These are phyloP conservation scores for Curvularia hawaiiensis DNA, from an alignment of 2,329 filamentous ascomycete species.

Conservation along the genomic window DNA sequence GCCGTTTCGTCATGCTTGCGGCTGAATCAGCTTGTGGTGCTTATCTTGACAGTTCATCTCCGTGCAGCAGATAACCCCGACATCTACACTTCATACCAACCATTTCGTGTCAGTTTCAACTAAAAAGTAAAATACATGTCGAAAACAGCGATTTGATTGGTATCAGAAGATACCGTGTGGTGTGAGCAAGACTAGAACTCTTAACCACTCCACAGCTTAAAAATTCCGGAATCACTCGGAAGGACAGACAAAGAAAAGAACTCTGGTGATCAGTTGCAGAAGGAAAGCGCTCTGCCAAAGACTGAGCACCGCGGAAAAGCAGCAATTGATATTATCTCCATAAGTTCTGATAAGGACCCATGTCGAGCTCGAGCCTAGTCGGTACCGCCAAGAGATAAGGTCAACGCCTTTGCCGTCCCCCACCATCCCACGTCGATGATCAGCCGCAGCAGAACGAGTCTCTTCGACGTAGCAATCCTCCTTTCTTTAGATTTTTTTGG, in stretches of 20 bases:
- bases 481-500: slow-evolving; percentile 12
- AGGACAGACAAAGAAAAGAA: slow-evolving; percentile 1
- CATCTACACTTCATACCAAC: background rate
- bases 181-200: slow-evolving; percentile 5
- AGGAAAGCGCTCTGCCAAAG: slow-evolving; percentile 32
- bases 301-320: slow-evolving; percentile 42
- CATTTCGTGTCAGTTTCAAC: background rate
- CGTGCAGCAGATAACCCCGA: background rate
- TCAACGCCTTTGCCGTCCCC: slow-evolving; percentile 39
- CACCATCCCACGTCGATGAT: slow-evolving; percentile 38
- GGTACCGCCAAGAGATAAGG: slow-evolving; percentile 44
- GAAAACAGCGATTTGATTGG: background rate
- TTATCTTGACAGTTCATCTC: slow-evolving; percentile 13
- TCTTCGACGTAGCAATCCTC: slow-evolving; percentile 25
- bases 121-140: slow-evolving; percentile 8
- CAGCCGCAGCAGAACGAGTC: slow-evolving; percentile 21
- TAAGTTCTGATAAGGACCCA: slow-evolving; percentile 37
- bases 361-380: slow-evolving; percentile 28
- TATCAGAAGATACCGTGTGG: background rate
- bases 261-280: slow-evolving; percentile 12
- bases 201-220: slow-evolving; percentile 12
- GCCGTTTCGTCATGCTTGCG: background rate
- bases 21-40: background rate
- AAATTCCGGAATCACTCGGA: slow-evolving; percentile 1
- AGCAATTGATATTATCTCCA: slow-evolving; percentile 32